Evolutionary conservation across 805 yeast genomes (phyloP).

Genomic region (Candida ulmi): DNA sequence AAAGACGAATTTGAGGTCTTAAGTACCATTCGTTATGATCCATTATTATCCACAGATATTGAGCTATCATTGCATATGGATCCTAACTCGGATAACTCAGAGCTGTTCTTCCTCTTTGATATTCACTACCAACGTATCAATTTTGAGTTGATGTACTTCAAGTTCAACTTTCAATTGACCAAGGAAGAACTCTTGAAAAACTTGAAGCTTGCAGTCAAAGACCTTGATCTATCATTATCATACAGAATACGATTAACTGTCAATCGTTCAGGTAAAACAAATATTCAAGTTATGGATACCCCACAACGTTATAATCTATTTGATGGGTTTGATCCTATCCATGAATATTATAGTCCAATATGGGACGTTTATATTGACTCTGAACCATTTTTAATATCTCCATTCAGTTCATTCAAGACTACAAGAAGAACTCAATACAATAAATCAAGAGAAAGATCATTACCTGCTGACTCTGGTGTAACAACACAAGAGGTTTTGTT

Average conservation of each 20-base stretch:
- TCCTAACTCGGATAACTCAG: conserved; percentile 9
- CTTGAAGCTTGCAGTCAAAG: conserved; percentile 31
- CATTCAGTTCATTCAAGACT: conserved; percentile 86
- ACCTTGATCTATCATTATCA: conserved; percentile 26
- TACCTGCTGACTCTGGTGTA: conserved; percentile 17
- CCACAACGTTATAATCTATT: conserved; percentile 27
- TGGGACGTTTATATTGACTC: conserved; percentile 66
- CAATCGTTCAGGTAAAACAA: conserved; percentile 29
- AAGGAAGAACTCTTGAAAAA: conserved; percentile 35
- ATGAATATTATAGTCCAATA: conserved; percentile 22
- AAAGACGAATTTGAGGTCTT: conserved; percentile 27
- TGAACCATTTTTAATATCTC: conserved; percentile 48
- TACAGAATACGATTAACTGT: conserved; percentile 46
- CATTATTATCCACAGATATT: conserved; percentile 31
- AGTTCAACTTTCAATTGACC: conserved; percentile 39
- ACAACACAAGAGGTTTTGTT: conserved; percentile 61
- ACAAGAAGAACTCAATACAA: conserved; percentile 63
- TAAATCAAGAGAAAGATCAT: conserved; percentile 48
- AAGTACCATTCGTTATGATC: conserved; percentile 70
- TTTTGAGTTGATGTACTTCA: conserved; percentile 49
- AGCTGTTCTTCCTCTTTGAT: conserved; percentile 51
- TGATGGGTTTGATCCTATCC: conserved; percentile 20
- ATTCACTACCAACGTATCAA: conserved; percentile 60
- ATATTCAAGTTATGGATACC: conserved; percentile 29
- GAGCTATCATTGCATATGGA: conserved; percentile 10